Conservation (phyloP, 2,329 filamentous ascomycete species). For the Xylariaceae sp. region DNA sequence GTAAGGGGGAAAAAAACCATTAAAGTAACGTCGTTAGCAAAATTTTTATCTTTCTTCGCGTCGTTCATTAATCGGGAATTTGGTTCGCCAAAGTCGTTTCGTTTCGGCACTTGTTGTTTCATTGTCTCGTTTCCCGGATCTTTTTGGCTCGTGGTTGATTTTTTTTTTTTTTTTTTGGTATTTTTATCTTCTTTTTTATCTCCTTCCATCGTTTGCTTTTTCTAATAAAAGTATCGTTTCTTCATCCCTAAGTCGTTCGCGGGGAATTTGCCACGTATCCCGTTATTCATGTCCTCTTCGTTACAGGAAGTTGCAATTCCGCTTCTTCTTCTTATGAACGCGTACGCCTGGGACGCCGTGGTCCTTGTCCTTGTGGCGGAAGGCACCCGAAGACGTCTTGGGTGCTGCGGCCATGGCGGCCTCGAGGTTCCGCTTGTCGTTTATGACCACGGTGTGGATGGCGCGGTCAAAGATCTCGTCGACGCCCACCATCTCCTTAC, state of each 20-base stretch:
- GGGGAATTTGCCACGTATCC: neutral
- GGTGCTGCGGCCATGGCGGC: constrained; percentile 38
- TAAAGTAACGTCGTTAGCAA: constrained; percentile 23
- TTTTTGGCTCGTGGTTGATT: neutral
- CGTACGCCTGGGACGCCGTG: constrained; percentile 41
- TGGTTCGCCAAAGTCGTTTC: too few relatives aligned
- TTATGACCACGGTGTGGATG: constrained; percentile 81
- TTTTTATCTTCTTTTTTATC: neutral
- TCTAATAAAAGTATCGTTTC: neutral
- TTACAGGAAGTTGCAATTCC: constrained; percentile 72
- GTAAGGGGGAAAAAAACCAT: constrained; percentile 6
- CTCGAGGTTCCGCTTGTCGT: constrained; percentile 62
- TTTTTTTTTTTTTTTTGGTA: too few relatives aligned
- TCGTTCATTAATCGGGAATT: neutral
- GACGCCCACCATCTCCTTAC: constrained; percentile 93
- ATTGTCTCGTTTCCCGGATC: neutral
- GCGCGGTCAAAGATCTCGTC: constrained; percentile 94
- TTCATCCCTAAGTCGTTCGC: neutral
- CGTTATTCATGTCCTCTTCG: constrained; percentile 25
- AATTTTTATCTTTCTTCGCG: neutral
- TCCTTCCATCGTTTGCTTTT: neutral
- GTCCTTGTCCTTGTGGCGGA: constrained; percentile 30
- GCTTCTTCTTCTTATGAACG: constrained; percentile 70
- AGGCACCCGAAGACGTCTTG: constrained; percentile 25
- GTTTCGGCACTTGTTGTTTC: too few relatives aligned